Conservation (phyloP, 2,329 filamentous ascomycete species). For the Cytospora chrysosperma region DNA sequence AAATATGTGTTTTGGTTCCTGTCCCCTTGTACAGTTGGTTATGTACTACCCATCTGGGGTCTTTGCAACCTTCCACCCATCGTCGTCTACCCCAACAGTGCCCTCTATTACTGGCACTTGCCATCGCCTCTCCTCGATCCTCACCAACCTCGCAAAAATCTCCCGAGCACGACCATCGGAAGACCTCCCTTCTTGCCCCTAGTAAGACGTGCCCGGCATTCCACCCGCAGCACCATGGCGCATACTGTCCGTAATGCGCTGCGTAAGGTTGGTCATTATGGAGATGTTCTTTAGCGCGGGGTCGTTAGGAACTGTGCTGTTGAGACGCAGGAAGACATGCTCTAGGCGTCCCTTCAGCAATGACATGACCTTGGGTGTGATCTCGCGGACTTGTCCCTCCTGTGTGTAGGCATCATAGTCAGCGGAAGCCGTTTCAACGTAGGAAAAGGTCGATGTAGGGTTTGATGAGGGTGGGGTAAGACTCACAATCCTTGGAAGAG, state of each 20-base stretch:
- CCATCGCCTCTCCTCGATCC: not conserved
- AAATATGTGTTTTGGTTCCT: not conserved
- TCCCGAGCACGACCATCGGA: not conserved
- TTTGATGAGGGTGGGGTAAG: not conserved
- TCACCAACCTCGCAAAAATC: not conserved
- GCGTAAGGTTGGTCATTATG: conserved; percentile 40
- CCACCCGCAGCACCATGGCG: not conserved
- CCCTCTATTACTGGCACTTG: not conserved
- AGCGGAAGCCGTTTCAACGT: not conserved
- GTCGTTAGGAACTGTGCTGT: conserved; percentile 46
- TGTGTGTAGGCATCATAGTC: conserved; percentile 29
- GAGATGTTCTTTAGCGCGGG: conserved; percentile 48
- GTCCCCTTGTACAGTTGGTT: not conserved
- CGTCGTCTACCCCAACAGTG: not conserved
- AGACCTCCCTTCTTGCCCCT: not conserved
- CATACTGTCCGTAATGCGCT: conserved; percentile 33
- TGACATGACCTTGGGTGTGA: conserved; percentile 57
- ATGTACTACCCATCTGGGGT: not conserved
- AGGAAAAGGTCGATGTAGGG: not conserved
- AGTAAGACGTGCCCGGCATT: conserved; percentile 1
- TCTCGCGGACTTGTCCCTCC: conserved; percentile 55
- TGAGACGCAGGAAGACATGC: conserved; percentile 51
- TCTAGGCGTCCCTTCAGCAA: conserved; percentile 53
- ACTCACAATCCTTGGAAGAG: conserved; percentile 52
- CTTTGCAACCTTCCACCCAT: not conserved